Percentiles rank a stretch among this genome's conserved stretches.
Conservation (phyloP, 345 rosid species). For the Mangifera indica region DNA sequence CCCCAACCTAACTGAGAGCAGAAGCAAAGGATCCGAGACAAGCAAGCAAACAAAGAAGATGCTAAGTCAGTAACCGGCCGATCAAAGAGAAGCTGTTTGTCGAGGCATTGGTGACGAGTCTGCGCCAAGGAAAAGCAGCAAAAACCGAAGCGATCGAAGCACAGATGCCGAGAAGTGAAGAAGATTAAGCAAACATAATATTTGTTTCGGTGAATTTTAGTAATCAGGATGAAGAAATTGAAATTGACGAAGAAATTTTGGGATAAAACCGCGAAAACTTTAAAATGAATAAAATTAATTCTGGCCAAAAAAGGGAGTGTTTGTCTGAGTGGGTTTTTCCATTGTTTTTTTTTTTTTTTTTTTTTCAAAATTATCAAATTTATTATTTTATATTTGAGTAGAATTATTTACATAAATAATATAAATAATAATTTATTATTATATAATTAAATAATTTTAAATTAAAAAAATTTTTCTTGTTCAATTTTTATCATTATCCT, state of each 20-base stretch:
- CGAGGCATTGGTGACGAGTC: slow-evolving; percentile 20
- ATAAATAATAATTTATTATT: too few relatives aligned
- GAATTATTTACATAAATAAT: too few relatives aligned
- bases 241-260: slow-evolving; percentile 16
- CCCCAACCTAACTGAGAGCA: not conserved
- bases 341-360: too few relatives aligned
- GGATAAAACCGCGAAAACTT: slow-evolving; percentile 69
- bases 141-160: slow-evolving; percentile 22
- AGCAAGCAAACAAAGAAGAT: not conserved
- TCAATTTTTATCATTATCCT: too few relatives aligned
- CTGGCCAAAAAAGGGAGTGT: not conserved
- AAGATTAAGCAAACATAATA: slow-evolving; percentile 20
- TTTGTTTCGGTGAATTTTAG: slow-evolving; percentile 6
- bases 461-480: not conserved
- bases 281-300: slow-evolving; percentile 31
- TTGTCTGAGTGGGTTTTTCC: not conserved
- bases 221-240: slow-evolving; percentile 14
- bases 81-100: slow-evolving; percentile 14
- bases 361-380: too few relatives aligned
- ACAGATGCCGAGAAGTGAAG: not conserved
- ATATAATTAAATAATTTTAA: too few relatives aligned
- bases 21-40: slow-evolving; percentile 20
- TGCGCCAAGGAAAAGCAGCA: slow-evolving; percentile 14
- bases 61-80: slow-evolving; percentile 29
- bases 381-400: too few relatives aligned